phyloP scores from a whole-genome alignment of 2,329 filamentous ascomycete genomes.

The Penicillium glabrum region DNA sequence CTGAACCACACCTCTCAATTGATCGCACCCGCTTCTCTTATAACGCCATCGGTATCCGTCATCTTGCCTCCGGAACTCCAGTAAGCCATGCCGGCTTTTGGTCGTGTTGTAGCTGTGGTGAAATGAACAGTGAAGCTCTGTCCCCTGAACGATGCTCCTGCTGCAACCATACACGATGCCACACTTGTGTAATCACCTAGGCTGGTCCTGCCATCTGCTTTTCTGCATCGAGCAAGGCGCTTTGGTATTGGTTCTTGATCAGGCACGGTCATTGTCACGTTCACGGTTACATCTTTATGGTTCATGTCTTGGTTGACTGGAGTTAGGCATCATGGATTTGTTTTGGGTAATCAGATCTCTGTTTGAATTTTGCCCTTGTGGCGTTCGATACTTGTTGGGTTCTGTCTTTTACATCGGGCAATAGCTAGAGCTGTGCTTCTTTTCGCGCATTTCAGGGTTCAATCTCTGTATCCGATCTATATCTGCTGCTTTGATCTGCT shows the following conservation, averaged over 20 bases:
- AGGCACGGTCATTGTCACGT: neutral
- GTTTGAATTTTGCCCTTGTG: neutral
- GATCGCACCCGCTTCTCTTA: neutral
- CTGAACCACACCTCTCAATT: neutral
- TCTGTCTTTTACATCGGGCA: neutral
- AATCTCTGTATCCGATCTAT: neutral
- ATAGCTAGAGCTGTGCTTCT: neutral
- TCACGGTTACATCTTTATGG: neutral
- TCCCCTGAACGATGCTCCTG: neutral
- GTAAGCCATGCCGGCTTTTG: neutral
- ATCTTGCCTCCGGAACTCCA: neutral
- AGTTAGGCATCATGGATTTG: neutral
- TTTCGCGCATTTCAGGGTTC: neutral
- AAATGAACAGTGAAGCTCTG: neutral
- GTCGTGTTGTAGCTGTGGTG: neutral
- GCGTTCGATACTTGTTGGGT: neutral
- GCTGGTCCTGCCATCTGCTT: neutral
- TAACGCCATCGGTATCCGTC: neutral
- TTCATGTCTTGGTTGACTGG: neutral
- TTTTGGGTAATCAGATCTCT: neutral
- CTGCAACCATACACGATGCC: neutral
- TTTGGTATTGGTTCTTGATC: neutral
- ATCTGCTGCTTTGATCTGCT: neutral
- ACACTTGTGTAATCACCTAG: neutral
- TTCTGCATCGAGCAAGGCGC: neutral